These are phyloP conservation scores for Chytridium lagenaria DNA, from an alignment of 371 early-diverging fungal species.

Conservation along the genomic window DNA sequence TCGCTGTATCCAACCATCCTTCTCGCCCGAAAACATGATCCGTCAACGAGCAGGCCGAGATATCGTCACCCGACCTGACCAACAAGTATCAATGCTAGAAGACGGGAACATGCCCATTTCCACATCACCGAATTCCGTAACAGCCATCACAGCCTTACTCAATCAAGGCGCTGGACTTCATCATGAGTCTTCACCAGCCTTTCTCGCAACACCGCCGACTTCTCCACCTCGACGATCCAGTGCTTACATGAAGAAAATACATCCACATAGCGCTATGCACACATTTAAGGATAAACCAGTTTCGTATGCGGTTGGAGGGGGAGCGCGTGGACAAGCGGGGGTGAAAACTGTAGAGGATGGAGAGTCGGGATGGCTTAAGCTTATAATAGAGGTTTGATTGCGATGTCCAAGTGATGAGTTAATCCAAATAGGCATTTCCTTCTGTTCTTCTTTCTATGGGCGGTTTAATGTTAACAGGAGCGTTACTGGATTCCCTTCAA, in stretches of 20 bases:
- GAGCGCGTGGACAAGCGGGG: background rate
- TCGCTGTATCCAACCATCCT: too few species aligned
- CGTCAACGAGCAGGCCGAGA: slow-evolving; percentile 2
- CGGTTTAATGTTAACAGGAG: slow-evolving; percentile 36
- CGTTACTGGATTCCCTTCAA: slow-evolving; percentile 48
- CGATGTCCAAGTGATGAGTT: too few species aligned
- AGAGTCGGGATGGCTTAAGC: slow-evolving; percentile 4
- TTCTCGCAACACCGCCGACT: background rate
- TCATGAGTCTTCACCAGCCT: too few species aligned
- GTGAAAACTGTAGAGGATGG: background rate
- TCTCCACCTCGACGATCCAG: background rate
- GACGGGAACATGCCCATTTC: background rate
- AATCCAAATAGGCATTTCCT: slow-evolving; percentile 15
- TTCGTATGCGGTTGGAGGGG: background rate
- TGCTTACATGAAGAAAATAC: background rate
- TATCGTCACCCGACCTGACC: background rate
- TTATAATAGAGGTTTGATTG: background rate
- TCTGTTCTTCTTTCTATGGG: slow-evolving; percentile 24
- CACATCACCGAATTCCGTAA: background rate
- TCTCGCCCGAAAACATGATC: too few species aligned
- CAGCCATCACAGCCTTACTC: background rate
- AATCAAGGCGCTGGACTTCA: background rate
- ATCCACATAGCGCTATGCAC: too few species aligned
- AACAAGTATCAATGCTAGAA: background rate
- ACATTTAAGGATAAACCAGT: slow-evolving; percentile 6